These are phyloP conservation scores for Melaleuca alternifolia DNA, from an alignment of 345 rosid species.

Conservation along the genomic window DNA sequence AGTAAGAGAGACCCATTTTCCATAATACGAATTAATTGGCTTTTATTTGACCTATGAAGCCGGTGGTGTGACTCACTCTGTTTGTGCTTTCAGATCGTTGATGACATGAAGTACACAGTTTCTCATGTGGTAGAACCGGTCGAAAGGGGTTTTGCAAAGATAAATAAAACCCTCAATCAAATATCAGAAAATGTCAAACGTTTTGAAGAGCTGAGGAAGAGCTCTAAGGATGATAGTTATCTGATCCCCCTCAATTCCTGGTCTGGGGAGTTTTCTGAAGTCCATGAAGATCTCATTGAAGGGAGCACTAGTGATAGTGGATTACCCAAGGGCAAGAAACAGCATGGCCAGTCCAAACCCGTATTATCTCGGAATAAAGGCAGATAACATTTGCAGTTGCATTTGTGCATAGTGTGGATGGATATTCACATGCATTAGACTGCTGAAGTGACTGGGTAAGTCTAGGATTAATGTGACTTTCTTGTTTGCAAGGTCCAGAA, in stretches of 20 bases:
- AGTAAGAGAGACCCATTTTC: slow-evolving; percentile 31
- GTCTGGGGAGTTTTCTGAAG: slow-evolving; percentile 75
- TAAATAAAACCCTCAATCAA: slow-evolving; percentile 73
- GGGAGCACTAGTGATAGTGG: slow-evolving; percentile 95
- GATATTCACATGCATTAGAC: not conserved
- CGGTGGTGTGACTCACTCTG: not conserved
- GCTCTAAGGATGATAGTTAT: slow-evolving; percentile 70
- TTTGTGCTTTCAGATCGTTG: slow-evolving; percentile 57
- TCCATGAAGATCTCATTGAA: slow-evolving; percentile 45
- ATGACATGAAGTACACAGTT: slow-evolving; percentile 97
- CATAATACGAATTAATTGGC: not conserved
- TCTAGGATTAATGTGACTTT: not conserved
- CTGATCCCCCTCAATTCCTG: slow-evolving; percentile 74
- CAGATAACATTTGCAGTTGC: slow-evolving; percentile 13
- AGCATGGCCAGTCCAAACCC: slow-evolving; percentile 23
- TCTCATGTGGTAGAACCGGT: slow-evolving; percentile 98
- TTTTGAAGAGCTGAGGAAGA: slow-evolving; percentile 57
- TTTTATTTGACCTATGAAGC: not conserved
- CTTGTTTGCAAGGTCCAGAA: not conserved
- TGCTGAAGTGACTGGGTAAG: not conserved
- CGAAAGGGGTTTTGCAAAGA: slow-evolving; percentile 88
- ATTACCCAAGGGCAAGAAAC: slow-evolving; percentile 45
- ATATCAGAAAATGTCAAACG: slow-evolving; percentile 88
- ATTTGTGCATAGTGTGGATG: not conserved
- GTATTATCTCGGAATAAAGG: slow-evolving; percentile 21